Conservation (phyloP, 2,329 filamentous ascomycete species). For the Coniochaeta ligniaria region DNA sequence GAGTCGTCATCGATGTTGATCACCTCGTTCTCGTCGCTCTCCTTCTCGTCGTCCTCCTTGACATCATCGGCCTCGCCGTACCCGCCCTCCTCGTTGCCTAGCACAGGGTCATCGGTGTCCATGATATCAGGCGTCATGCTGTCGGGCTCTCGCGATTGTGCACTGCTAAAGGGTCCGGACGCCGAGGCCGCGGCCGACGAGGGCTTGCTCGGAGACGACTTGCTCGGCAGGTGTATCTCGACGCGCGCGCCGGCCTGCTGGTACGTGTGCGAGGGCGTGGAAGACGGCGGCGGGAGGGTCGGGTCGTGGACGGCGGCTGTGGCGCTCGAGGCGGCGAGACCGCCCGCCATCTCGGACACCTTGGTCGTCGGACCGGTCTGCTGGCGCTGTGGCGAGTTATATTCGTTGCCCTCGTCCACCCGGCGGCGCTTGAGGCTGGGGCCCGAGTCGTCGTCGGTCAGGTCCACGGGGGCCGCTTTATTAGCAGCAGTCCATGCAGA, state of each 20-base stretch:
- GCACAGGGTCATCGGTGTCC: constrained; percentile 3
- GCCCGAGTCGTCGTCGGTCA: constrained; percentile 5
- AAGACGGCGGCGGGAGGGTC: constrained; percentile 16
- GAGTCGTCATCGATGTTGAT: background rate
- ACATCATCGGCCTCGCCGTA: background rate
- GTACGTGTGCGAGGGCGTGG: constrained; percentile 11
- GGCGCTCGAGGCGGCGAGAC: constrained; percentile 25
- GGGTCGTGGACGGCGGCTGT: constrained; percentile 29
- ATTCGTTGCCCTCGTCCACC: constrained; percentile 9
- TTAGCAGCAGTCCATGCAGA: constrained; percentile 14
- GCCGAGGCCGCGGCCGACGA: background rate
- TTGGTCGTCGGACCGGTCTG: constrained; percentile 11
- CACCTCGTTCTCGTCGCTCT: background rate
- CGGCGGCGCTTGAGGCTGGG: constrained; percentile 19
- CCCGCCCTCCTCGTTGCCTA: background rate
- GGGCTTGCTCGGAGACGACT: background rate
- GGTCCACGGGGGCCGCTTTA: constrained; percentile 5
- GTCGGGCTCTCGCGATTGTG: background rate
- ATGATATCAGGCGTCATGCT: background rate
- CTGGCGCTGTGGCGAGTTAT: constrained; percentile 8
- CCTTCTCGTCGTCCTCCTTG: background rate
- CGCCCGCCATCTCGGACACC: constrained; percentile 23
- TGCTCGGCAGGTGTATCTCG: constrained; percentile 1
- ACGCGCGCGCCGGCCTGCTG: constrained; percentile 5
- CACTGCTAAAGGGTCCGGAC: background rate